These are phyloP conservation scores for Bisporella sp. DNA, from an alignment of 2,329 filamentous ascomycete species.

Conservation along the genomic window DNA sequence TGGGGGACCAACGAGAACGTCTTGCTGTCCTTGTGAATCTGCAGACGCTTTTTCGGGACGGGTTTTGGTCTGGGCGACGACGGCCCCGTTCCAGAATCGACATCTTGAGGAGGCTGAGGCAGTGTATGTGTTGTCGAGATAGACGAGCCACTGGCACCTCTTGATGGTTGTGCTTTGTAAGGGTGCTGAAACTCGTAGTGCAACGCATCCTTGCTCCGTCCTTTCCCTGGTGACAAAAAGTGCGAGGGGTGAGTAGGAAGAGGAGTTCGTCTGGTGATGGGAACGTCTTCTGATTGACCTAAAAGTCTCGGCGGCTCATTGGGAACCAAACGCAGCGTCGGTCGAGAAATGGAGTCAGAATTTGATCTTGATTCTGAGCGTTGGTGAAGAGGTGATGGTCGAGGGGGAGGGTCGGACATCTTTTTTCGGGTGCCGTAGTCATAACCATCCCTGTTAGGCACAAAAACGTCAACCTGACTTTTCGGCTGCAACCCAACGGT, in stretches of 20 bases:
- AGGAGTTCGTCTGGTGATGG: conserved; percentile 25
- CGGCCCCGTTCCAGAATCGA: conserved; percentile 19
- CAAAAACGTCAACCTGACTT: too few relatives aligned
- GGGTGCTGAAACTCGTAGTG: conserved; percentile 21
- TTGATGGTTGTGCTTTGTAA: conserved; percentile 13
- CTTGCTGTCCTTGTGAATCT: conserved; percentile 25
- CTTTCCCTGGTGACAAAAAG: conserved; percentile 20
- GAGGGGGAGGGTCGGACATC: conserved; percentile 7
- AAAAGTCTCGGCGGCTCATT: conserved; percentile 14
- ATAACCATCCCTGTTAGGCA: background rate
- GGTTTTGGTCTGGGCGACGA: conserved; percentile 18
- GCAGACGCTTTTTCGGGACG: conserved; percentile 22
- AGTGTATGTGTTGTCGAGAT: conserved; percentile 17
- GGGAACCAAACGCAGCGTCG: conserved; percentile 15
- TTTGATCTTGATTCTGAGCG: conserved; percentile 20
- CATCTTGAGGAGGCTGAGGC: conserved; percentile 17
- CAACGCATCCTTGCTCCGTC: conserved; percentile 12
- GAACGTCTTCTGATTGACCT: conserved; percentile 14
- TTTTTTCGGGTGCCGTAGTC: conserved; percentile 1
- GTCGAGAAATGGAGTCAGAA: background rate
- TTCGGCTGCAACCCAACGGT: too few relatives aligned
- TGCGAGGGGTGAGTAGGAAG: conserved; percentile 26
- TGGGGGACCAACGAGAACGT: conserved; percentile 24
- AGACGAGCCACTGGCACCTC: conserved; percentile 17
- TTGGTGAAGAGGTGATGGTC: conserved; percentile 17